Evolutionary conservation across 768 basidiomycete genomes (phyloP), one percentile per base, ranked within the genome.

Genomic region (Macrolepiota fuliginosa): DNA sequence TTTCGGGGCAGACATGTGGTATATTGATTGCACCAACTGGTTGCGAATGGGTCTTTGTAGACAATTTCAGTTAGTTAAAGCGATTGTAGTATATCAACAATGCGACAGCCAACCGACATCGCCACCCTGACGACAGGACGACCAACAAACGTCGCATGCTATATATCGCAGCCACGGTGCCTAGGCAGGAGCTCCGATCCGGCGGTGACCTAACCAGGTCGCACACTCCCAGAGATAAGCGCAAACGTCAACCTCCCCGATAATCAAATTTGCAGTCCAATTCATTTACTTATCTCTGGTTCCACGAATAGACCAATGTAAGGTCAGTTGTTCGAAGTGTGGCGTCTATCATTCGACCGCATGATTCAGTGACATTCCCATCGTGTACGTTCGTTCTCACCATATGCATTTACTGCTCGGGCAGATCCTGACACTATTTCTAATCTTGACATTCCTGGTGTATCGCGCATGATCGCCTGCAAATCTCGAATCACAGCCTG

Each of bases 221-320:
- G 37, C 11, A 45, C 55, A 35, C 42, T 22, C 19, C n/a, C 29
- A 35, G 42, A 56, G 55, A 56, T 47, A 56, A 47, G 55, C 7
- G 3, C 25, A 47, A 11, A 22, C 35, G 27, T 35, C 42, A 36
- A 39, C 1, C 40, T 29, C 35, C 42, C 27, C 55, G 32, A 32
- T 25, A 15, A 56, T 56, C 42, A 24, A 27, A n/a, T n/a, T n/a
- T n/a, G n/a, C n/a, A n/a, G n/a, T 27, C 12, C 24, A 45, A 55
- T 55, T 55, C 54, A 42, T 19, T 42, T 24, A 42, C 54, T 55
- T 55, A 55, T 55, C 54, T 40, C 25, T 55, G 19, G 39, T 25
- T 15, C 55, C 45, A 56, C 39, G 42, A 46, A 46, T 56, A 56
- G 45, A 15, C 19, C 12, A 1, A 17, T 19, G 2, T 3, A 17